Evolutionary conservation across 2,329 filamentous ascomycete genomes (phyloP).

Genomic region (Aspergillus puulaauensis): DNA sequence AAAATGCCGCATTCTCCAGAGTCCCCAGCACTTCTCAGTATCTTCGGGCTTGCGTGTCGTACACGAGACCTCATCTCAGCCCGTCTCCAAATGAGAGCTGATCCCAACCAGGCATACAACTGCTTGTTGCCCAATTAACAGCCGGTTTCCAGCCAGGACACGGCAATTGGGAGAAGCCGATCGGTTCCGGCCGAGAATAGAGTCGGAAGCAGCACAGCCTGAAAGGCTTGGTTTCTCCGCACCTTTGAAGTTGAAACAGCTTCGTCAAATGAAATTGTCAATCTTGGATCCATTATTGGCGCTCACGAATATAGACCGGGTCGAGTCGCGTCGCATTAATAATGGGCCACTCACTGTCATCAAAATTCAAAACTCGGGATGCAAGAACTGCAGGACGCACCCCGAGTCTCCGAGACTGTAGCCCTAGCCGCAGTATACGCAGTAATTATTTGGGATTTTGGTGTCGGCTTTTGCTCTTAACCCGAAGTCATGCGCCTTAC

Average conservation of each 20-base stretch:
- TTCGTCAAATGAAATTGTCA: constrained; percentile 8
- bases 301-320: constrained; percentile 8
- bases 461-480: background rate
- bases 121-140: constrained; percentile 8
- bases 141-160: background rate
- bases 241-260: constrained; percentile 8
- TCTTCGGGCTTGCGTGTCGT: background rate
- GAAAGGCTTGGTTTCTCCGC: constrained; percentile 5
- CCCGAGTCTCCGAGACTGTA: background rate
- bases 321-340: constrained; percentile 9
- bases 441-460: background rate
- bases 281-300: constrained; percentile 6
- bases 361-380: background rate
- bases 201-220: constrained; percentile 15
- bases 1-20: constrained; percentile 9
- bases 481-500: background rate
- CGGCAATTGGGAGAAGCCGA: constrained; percentile 14
- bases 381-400: background rate
- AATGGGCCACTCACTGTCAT: background rate
- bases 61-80: background rate
- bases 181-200: constrained; percentile 23
- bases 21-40: constrained; percentile 1
- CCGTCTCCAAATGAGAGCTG: background rate
- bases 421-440: background rate
- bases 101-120: background rate